A percentile compares a stretch with the other conserved stretches of the same genome.
phyloP scores from a whole-genome alignment of 2,329 filamentous ascomycete genomes.

The Daldinia sp. region DNA sequence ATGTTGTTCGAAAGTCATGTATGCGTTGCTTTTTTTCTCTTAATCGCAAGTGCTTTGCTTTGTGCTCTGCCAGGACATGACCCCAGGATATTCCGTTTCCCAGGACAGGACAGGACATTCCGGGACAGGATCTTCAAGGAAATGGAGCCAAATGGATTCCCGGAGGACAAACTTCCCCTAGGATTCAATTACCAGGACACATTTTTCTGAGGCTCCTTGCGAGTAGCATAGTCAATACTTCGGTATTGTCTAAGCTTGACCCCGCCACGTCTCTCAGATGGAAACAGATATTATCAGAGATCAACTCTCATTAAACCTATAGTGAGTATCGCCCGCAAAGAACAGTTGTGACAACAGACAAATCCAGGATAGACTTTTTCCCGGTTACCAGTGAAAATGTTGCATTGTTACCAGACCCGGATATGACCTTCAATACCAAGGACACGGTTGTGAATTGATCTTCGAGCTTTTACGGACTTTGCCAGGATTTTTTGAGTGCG shows the following conservation, averaged over 20 bases:
- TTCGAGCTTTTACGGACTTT: slow-evolving; percentile 33
- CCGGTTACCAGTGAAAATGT: slow-evolving; percentile 34
- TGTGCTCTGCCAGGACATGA: slow-evolving; percentile 34
- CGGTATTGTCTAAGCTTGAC: slow-evolving; percentile 39
- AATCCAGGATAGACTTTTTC: slow-evolving; percentile 32
- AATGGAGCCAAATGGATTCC: slow-evolving; percentile 36
- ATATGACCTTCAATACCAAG: slow-evolving; percentile 14
- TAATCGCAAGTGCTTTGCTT: slow-evolving; percentile 47
- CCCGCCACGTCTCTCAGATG: slow-evolving; percentile 48
- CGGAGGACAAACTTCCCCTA: slow-evolving; percentile 33
- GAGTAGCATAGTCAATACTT: slow-evolving; percentile 33
- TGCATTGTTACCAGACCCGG: slow-evolving; percentile 30
- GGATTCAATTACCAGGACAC: slow-evolving; percentile 42
- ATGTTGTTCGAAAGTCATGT: slow-evolving; percentile 52
- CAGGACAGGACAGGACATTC: slow-evolving; percentile 43
- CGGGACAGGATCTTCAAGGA: slow-evolving; percentile 42
- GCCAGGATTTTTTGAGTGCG: slow-evolving; percentile 29
- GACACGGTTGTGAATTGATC: slow-evolving; percentile 28
- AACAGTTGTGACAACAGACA: slow-evolving; percentile 46
- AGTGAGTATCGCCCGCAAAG: slow-evolving; percentile 57
- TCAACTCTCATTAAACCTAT: slow-evolving; percentile 22
- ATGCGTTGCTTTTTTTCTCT: slow-evolving; percentile 45
- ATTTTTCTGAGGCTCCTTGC: slow-evolving; percentile 44
- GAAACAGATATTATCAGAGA: slow-evolving; percentile 39
- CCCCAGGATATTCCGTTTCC: slow-evolving; percentile 31